Conservation (phyloP, 306 rosid species). For the Quercus agrifolia region DNA sequence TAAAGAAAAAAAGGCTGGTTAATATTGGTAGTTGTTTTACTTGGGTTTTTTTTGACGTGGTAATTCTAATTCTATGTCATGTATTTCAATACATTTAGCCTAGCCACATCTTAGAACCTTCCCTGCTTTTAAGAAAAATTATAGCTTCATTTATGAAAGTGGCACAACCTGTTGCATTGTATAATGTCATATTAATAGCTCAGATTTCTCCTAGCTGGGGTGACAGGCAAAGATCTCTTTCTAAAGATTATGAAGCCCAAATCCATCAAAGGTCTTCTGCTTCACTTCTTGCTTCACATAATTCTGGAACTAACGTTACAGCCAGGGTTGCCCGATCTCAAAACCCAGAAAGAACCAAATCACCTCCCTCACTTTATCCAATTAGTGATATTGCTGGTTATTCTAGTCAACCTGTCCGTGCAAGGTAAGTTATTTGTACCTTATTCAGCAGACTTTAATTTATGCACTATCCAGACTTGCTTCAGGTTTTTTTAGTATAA, state of each 20-base stretch:
- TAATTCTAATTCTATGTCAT: background rate
- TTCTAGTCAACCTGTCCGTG: slow-evolving; percentile 30
- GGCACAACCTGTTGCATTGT: background rate
- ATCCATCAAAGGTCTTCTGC: slow-evolving; percentile 40
- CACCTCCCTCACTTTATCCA: slow-evolving; percentile 38
- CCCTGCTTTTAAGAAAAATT: slow-evolving; percentile 7
- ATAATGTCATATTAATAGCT: slow-evolving; percentile 14
- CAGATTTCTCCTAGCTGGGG: slow-evolving; percentile 37
- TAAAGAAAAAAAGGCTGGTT: background rate
- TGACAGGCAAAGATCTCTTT: slow-evolving; percentile 21
- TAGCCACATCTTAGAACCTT: slow-evolving; percentile 4
- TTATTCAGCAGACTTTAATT: background rate
- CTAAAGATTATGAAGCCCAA: slow-evolving; percentile 34
- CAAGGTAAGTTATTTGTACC: slow-evolving; percentile 31
- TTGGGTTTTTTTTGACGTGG: background rate
- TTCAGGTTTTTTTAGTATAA: background rate
- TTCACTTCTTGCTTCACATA: slow-evolving; percentile 41
- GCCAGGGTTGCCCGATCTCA: slow-evolving; percentile 49
- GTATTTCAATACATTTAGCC: background rate
- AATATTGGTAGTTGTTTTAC: background rate
- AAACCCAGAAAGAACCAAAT: slow-evolving; percentile 30
- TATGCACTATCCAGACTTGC: background rate
- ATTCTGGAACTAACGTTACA: slow-evolving; percentile 35
- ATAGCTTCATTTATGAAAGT: background rate
- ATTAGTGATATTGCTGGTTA: slow-evolving; percentile 33